phyloP scores from a whole-genome alignment of 441 rosid species.

The Raphanus hybrid region DNA sequence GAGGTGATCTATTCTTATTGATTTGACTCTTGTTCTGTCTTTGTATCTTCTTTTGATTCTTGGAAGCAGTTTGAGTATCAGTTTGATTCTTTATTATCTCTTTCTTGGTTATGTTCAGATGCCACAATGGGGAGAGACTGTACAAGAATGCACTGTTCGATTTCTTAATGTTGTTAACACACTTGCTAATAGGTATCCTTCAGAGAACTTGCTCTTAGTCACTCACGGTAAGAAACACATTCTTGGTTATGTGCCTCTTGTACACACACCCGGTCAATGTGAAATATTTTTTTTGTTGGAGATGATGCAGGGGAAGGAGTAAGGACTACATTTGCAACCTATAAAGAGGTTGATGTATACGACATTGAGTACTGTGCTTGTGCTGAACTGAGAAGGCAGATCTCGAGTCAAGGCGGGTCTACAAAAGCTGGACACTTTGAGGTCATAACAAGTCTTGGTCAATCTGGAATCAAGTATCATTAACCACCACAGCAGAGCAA shows the following conservation, averaged over 20 bases:
- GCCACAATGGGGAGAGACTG: conserved; percentile 84
- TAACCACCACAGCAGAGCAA: neutral
- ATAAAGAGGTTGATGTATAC: conserved; percentile 50
- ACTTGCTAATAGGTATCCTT: conserved; percentile 82
- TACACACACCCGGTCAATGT: neutral
- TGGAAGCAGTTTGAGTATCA: neutral
- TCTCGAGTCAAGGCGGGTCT: conserved; percentile 38
- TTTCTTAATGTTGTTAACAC: conserved; percentile 46
- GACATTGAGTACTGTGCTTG: conserved; percentile 72
- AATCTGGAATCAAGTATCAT: conserved; percentile 48
- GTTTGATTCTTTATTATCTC: neutral
- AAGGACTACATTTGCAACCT: conserved; percentile 36
- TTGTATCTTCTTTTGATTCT: neutral
- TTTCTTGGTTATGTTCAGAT: conserved; percentile 47
- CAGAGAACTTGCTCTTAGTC: conserved; percentile 85
- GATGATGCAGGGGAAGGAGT: neutral
- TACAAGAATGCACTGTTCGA: conserved; percentile 43
- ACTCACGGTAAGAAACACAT: conserved; percentile 69
- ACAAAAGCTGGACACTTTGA: conserved; percentile 53
- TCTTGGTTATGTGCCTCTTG: neutral
- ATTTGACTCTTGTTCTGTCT: neutral
- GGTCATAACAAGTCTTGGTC: conserved; percentile 42
- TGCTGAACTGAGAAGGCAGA: conserved; percentile 55
- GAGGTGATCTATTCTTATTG: neutral
- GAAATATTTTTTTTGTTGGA: no score